These are phyloP conservation scores for Petasospora fabianii DNA, from an alignment of 1,139 yeast genomes.

Conservation along the genomic window DNA sequence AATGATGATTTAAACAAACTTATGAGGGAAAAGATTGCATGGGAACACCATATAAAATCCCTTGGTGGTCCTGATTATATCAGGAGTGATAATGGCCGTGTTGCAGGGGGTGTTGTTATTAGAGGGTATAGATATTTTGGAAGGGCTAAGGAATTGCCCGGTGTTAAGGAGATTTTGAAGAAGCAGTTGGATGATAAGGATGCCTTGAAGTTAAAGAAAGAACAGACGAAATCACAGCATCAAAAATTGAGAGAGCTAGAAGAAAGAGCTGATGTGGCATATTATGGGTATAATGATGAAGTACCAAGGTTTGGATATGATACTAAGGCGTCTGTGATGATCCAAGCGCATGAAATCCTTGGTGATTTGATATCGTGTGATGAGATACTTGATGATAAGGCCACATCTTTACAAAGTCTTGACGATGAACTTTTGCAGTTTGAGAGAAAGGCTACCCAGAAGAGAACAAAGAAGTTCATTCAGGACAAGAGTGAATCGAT, in stretches of 20 bases:
- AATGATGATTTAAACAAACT: slow-evolving; percentile 74
- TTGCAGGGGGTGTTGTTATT: slow-evolving; percentile 13
- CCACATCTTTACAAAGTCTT: slow-evolving; percentile 5
- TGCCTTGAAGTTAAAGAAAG: slow-evolving; percentile 22
- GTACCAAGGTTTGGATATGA: slow-evolving; percentile 26
- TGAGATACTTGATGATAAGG: neutral
- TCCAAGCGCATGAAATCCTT: slow-evolving; percentile 14
- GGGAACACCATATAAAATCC: slow-evolving; percentile 72
- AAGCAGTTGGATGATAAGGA: slow-evolving; percentile 30
- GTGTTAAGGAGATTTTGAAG: slow-evolving; percentile 54
- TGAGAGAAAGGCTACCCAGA: slow-evolving; percentile 22
- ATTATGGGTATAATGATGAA: slow-evolving; percentile 48
- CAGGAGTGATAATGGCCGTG: slow-evolving; percentile 1
- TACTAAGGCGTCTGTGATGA: slow-evolving; percentile 2
- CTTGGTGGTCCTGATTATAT: slow-evolving; percentile 62
- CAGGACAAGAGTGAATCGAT: neutral
- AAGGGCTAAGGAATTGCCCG: slow-evolving; percentile 77
- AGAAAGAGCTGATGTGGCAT: slow-evolving; percentile 32
- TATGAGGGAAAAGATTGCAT: slow-evolving; percentile 62
- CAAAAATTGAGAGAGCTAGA: slow-evolving; percentile 19
- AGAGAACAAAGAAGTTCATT: slow-evolving; percentile 9
- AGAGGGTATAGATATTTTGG: slow-evolving; percentile 61
- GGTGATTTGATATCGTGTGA: slow-evolving; percentile 10
- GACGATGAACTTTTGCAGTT: slow-evolving; percentile 17
- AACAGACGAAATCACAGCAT: slow-evolving; percentile 26